Evolutionary conservation across 2,329 filamentous ascomycete genomes (phyloP), one percentile per base, ranked within the genome.

Genomic region (Ceratocystiopsis sp.): DNA sequence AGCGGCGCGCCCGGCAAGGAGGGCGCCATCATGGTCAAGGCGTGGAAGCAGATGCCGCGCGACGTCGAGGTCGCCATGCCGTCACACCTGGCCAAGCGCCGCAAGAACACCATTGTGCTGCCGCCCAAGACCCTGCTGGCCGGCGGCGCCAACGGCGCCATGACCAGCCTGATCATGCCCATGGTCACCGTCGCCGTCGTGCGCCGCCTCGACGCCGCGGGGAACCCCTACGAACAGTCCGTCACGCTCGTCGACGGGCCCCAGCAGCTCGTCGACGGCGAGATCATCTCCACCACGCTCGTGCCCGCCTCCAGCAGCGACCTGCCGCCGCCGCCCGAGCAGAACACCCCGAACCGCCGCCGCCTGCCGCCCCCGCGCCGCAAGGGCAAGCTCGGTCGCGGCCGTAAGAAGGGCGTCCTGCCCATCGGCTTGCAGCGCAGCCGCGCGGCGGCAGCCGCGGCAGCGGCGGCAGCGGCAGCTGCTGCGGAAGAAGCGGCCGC

Each of bases 201-300:
- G 42, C 76, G 82, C 52, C 78, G 80, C 50, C 65, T 80, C 12
- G 84, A 93, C 55, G 78, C 80, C 5, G 75, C 76, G 1, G 87
- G 87, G 19, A 89, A 89, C 52, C 71, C 84, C 11, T 84, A 83
- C 47, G 78, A 89, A 2, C 85, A 91, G 58, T 84, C 93, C 53
- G 77, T 91, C 9, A 81, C 84, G 17, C 71, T 93, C 4, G 73
- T 77, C 6, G 82, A 89, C 45, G 86, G 85, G 0, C 82, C 91
- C 56, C 81, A 91, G 55, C 66, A 67, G 6, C 71, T 93, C 1
- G 71, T 91, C 1, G 82, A 89, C 49, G 85, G 85, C 45, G 86
- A 94, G 56, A 78, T 94, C 41, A 73, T 84, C 46, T 68, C 72
- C 0, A 75, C 71, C 2, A 68, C 68, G 8, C 62, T 75, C 15